A percentile compares a stretch with the other conserved stretches of the same genome.
Evolutionary conservation across 331 rosid species (phyloP).

Genomic region (Pyrus hybrid): DNA sequence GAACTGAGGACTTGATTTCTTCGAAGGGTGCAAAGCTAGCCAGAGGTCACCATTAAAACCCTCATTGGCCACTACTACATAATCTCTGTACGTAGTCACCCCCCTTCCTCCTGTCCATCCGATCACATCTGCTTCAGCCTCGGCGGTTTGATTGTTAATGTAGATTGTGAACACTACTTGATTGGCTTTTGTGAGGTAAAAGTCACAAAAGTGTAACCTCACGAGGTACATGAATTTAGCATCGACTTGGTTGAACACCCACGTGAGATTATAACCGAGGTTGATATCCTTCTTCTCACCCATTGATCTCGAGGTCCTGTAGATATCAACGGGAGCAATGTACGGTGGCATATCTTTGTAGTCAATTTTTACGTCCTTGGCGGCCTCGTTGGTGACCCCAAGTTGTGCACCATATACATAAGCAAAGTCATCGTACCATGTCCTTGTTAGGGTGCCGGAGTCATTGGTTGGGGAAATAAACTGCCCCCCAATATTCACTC

Average conservation of each 20-base stretch:
- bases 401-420: conserved; percentile 49
- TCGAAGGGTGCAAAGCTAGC: conserved; percentile 57
- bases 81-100: conserved; percentile 55
- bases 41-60: conserved; percentile 33
- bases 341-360: conserved; percentile 34
- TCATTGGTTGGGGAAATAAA: conserved; percentile 64
- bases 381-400: conserved; percentile 40
- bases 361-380: conserved; percentile 20
- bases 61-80: conserved; percentile 22
- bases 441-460: conserved; percentile 49
- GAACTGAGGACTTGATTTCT: conserved; percentile 29
- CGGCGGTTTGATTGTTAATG: conserved; percentile 70
- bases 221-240: conserved; percentile 64
- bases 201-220: conserved; percentile 79
- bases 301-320: conserved; percentile 67
- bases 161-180: conserved; percentile 47
- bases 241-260: conserved; percentile 74
- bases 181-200: conserved; percentile 24
- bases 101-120: conserved; percentile 52
- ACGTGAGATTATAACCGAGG: conserved; percentile 52
- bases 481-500: conserved; percentile 79
- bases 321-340: conserved; percentile 56
- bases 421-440: conserved; percentile 76
- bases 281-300: conserved; percentile 31
- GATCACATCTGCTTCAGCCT: conserved; percentile 47